These are phyloP conservation scores for Colletotrichum falcatum DNA, from an alignment of 2,329 filamentous ascomycete genomes.

Conservation along the genomic window DNA sequence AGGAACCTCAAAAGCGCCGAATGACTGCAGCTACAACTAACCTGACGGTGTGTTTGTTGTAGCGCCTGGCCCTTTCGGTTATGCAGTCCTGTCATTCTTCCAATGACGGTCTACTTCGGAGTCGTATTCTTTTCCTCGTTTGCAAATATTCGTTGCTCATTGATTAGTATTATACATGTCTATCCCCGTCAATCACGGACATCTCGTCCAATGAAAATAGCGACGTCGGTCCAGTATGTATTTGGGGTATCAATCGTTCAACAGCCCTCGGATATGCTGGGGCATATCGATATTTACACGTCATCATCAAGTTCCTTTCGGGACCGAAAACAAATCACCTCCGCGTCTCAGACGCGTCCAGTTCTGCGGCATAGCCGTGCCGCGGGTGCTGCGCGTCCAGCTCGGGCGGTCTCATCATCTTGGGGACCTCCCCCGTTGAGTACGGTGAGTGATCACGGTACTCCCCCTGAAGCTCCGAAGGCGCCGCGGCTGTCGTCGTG, in stretches of 20 bases:
- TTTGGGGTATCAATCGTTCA: neutral
- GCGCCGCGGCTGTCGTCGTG: constrained; percentile 21
- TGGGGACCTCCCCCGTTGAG: constrained; percentile 7
- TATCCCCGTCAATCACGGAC: neutral
- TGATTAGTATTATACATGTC: neutral
- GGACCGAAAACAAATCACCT: constrained; percentile 3
- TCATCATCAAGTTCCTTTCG: too few relatives aligned
- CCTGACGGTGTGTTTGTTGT: neutral
- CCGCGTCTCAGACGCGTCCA: constrained; percentile 30
- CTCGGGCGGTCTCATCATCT: constrained; percentile 32
- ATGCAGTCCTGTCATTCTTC: neutral
- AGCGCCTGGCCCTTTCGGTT: neutral
- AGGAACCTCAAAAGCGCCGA: neutral
- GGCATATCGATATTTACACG: neutral
- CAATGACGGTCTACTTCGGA: neutral
- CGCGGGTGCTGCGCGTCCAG: constrained; percentile 20
- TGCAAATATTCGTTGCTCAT: neutral
- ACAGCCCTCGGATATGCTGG: neutral
- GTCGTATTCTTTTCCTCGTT: neutral
- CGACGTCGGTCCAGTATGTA: neutral
- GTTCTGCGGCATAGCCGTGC: constrained; percentile 29
- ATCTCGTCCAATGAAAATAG: neutral
- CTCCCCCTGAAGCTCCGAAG: constrained; percentile 22
- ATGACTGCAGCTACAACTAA: neutral
- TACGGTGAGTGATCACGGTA: constrained; percentile 19